Base-by-base conservation (phyloP, 352 stramenopile genomes). In the Phytopythium helicoides region DNA sequence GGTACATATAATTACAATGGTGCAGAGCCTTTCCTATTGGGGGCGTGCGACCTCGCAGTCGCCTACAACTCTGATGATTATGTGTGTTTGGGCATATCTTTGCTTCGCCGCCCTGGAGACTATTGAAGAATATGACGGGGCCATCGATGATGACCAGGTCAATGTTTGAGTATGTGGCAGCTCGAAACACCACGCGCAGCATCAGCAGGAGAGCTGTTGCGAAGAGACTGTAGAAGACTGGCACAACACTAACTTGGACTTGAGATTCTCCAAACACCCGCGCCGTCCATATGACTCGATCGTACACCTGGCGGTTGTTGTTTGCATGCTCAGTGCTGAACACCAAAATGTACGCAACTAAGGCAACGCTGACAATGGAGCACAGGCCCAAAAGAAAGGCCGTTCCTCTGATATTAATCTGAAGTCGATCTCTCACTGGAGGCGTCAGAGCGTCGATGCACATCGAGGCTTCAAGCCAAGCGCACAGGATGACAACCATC, bases 391-490 rank as follows among this genome's bases (percentile, higher is more conserved):
- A 36, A 8, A 47, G 23, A 34, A 40, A 16, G 0, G 42, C 42
- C 3, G 34, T 4, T 3, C 14, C 14, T 15, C 25, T 21, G 14
- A 37, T 18, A 4, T 37, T 25, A 19, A 37, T 12, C 2, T 10
- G 6, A 1, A 48, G 25, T 15, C 14, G 19, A 3, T 16, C 25
- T 12, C 42, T 21, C 11, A 48, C 25, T 12, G 42, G 42, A 10
- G 42, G 42, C 7, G 42, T 48, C 5, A 48, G 1, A 12, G 59
- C 59, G 9, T 76, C 66, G 19, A 76, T 35, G 7, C 33, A 52
- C 23, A 76, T 22, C 21, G 66, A 47, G 21, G 26, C 31, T 31
- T 76, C 60, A 1, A 64, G 40, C 67, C 63, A 76, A 15, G 73
- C 34, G 52, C 56, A 63, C 26, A 47, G 16, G 14, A 37, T 33